phyloP scores from a whole-genome alignment of 2,329 filamentous ascomycete species.

The Aspergillus versicolor region DNA sequence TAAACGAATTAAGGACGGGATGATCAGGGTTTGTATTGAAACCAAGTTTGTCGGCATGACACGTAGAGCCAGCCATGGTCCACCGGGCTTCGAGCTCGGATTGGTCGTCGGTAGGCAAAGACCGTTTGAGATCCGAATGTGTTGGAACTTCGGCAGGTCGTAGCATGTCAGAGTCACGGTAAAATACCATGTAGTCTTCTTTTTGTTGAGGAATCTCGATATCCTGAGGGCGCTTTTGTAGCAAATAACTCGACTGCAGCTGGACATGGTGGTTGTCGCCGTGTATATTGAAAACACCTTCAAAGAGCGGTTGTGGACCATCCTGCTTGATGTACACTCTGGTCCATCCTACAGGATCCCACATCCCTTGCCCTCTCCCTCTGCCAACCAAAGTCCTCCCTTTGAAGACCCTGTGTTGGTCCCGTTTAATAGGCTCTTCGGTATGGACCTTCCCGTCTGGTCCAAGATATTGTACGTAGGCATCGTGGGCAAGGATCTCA shows the following conservation, averaged over 20 bases:
- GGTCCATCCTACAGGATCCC: conserved; percentile 84
- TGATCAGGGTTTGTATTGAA: conserved; percentile 79
- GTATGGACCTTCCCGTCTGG: conserved; percentile 66
- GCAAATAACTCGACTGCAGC: conserved; percentile 69
- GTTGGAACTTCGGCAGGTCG: conserved; percentile 16
- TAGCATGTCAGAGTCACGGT: conserved; percentile 82
- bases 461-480: conserved; percentile 70
- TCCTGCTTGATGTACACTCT: conserved; percentile 76
- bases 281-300: conserved; percentile 80
- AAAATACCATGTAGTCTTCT: conserved; percentile 83
- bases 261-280: conserved; percentile 86
- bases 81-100: neutral
- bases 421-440: conserved; percentile 69
- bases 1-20: conserved; percentile 59
- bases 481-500: conserved; percentile 77
- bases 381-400: conserved; percentile 72
- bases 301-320: conserved; percentile 76
- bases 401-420: conserved; percentile 78
- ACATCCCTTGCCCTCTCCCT: conserved; percentile 61
- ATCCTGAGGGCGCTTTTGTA: conserved; percentile 70
- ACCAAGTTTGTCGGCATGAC: conserved; percentile 69
- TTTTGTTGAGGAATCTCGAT: conserved; percentile 58
- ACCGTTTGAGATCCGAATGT: conserved; percentile 66
- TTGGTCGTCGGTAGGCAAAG: conserved; percentile 38
- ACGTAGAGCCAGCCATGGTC: conserved; percentile 46